These are phyloP conservation scores for Knufia fluminis DNA, from an alignment of 2,329 filamentous ascomycete species.

Conservation along the genomic window DNA sequence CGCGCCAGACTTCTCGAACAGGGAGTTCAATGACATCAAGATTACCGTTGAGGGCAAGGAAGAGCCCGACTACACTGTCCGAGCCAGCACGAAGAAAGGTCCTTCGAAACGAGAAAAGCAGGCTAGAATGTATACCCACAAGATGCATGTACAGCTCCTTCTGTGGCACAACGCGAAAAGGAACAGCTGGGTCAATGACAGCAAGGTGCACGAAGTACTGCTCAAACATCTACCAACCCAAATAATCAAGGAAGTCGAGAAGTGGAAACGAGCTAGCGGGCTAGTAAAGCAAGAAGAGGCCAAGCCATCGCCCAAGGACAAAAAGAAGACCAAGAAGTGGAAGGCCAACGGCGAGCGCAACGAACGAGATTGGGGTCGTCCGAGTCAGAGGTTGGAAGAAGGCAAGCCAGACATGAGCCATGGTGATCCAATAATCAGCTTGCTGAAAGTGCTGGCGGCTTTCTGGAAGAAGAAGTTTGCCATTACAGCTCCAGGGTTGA, in stretches of 20 bases:
- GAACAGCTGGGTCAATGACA: slow-evolving; percentile 75
- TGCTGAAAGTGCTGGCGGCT: slow-evolving; percentile 65
- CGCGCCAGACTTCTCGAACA: slow-evolving; percentile 7
- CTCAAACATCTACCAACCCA: slow-evolving; percentile 61
- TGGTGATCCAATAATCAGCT: slow-evolving; percentile 68
- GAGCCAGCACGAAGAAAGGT: slow-evolving; percentile 65
- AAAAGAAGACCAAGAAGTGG: slow-evolving; percentile 35
- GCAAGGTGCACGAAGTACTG: slow-evolving; percentile 64
- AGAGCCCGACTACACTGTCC: slow-evolving; percentile 46
- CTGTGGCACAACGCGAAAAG: slow-evolving; percentile 83
- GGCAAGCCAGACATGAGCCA: slow-evolving; percentile 67
- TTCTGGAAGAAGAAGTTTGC: slow-evolving; percentile 86
- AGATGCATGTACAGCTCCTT: slow-evolving; percentile 76
- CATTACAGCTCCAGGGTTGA: slow-evolving; percentile 65
- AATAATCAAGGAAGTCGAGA: slow-evolving; percentile 63
- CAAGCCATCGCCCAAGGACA: slow-evolving; percentile 27
- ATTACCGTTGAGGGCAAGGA: slow-evolving; percentile 56
- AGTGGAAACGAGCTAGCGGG: slow-evolving; percentile 62
- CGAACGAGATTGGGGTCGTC: slow-evolving; percentile 61
- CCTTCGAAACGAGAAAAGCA: slow-evolving; percentile 75
- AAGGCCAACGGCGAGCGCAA: slow-evolving; percentile 32
- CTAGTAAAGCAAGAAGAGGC: slow-evolving; percentile 38
- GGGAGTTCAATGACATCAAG: slow-evolving; percentile 9
- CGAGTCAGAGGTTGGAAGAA: slow-evolving; percentile 59
- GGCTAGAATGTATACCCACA: slow-evolving; percentile 70